phyloP scores from a whole-genome alignment of 305 asterid genomes.

The Fraxinus greggii region DNA sequence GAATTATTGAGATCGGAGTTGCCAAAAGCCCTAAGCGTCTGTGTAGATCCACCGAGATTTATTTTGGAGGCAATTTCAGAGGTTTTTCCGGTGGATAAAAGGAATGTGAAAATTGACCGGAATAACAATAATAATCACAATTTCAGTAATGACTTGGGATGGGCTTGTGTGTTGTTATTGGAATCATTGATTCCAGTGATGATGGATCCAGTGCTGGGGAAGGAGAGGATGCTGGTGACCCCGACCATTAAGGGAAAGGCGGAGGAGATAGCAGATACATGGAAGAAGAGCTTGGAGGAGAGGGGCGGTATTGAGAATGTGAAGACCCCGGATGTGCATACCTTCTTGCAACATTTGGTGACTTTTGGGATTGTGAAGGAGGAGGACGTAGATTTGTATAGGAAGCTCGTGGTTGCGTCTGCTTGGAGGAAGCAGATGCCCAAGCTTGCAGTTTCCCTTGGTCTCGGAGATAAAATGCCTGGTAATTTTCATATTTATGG shows the following conservation, averaged over 20 bases:
- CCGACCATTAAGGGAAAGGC: constrained; percentile 76
- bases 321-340: constrained; percentile 93
- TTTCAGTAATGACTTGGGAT: constrained; percentile 68
- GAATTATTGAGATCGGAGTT: constrained; percentile 55
- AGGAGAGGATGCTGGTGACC: constrained; percentile 89
- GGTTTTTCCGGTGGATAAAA: constrained; percentile 71
- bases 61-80: constrained; percentile 88
- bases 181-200: constrained; percentile 88
- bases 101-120: constrained; percentile 27
- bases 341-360: constrained; percentile 95
- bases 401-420: constrained; percentile 94
- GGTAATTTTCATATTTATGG: constrained; percentile 47
- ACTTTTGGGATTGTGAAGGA: constrained; percentile 86
- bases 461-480: constrained; percentile 88
- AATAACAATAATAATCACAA: constrained; percentile 5
- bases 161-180: constrained; percentile 95
- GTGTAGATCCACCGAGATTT: constrained; percentile 91
- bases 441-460: constrained; percentile 87
- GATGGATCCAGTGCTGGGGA: constrained; percentile 87
- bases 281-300: constrained; percentile 98
- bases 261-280: constrained; percentile 75
- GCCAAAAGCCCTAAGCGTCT: constrained; percentile 64
- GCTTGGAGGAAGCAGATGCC: constrained; percentile 99
- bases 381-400: constrained; percentile 81
- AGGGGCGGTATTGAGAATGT: constrained; percentile 95